Evolutionary conservation across 108 stramenopile species (phyloP).

Genomic region (Skeletonema marinoi): DNA sequence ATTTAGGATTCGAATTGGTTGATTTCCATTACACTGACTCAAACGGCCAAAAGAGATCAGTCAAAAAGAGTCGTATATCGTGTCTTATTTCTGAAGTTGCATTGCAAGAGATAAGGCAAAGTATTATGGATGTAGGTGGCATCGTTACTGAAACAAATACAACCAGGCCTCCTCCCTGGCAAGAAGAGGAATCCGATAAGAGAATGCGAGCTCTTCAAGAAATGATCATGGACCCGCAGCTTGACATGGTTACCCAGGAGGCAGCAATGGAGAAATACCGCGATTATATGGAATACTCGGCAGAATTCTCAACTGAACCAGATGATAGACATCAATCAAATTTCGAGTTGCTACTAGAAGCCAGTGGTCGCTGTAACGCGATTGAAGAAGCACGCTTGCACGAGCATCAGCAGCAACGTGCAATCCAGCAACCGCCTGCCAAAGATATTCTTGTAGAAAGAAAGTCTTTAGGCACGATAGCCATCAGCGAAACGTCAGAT

Average conservation of each 20-base stretch:
- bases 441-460: slow-evolving; percentile 3
- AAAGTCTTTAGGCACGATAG: neutral
- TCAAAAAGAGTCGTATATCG: neutral
- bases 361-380: neutral
- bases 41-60: neutral
- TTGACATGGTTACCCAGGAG: slow-evolving; percentile 7
- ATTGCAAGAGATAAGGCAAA: slow-evolving; percentile 2
- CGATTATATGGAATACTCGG: neutral
- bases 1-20: slow-evolving; percentile 4
- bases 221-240: neutral
- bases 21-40: neutral
- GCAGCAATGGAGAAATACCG: neutral
- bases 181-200: neutral
- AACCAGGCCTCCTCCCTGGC: slow-evolving; percentile 16
- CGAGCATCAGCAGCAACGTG: neutral
- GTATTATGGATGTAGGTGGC: slow-evolving; percentile 2
- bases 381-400: neutral
- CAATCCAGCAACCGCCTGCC: neutral
- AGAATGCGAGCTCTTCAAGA: neutral
- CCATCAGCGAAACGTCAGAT: neutral
- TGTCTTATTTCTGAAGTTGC: neutral
- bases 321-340: neutral
- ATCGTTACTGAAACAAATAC: neutral
- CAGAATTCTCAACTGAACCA: neutral
- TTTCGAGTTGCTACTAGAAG: neutral